Evolutionary conservation across 1,284 basidiomycete genomes (phyloP).

Genomic region (Cerrena zonata): DNA sequence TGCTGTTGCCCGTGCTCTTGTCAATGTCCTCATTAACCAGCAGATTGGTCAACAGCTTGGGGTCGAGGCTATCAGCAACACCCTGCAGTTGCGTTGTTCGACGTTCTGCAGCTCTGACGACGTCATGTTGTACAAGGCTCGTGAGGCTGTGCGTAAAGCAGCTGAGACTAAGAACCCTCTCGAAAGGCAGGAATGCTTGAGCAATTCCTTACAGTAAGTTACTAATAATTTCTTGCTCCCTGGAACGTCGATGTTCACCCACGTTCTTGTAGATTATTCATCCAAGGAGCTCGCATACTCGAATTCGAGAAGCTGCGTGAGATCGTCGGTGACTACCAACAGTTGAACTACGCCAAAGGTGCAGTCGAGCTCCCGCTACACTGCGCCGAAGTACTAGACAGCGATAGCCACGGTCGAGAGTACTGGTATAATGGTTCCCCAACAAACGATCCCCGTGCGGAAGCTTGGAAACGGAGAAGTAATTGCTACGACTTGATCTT

Average conservation of each 20-base stretch:
- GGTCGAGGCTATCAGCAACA: slow-evolving; percentile 94
- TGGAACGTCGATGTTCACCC: slow-evolving; percentile 1
- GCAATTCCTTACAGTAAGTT: slow-evolving; percentile 77
- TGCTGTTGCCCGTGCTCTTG: slow-evolving; percentile 78
- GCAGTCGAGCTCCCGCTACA: slow-evolving; percentile 82
- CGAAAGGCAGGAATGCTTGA: slow-evolving; percentile 72
- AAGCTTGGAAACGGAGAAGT: slow-evolving; percentile 56
- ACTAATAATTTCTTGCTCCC: neutral
- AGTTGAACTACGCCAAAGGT: slow-evolving; percentile 78
- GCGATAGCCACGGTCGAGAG: slow-evolving; percentile 70
- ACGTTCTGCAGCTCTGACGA: slow-evolving; percentile 98
- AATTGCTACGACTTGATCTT: slow-evolving; percentile 81
- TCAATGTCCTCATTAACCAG: slow-evolving; percentile 93
- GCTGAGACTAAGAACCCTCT: slow-evolving; percentile 70
- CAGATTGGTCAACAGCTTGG: slow-evolving; percentile 95
- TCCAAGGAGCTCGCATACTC: slow-evolving; percentile 79
- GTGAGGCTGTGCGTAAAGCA: slow-evolving; percentile 88
- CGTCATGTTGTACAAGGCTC: slow-evolving; percentile 96
- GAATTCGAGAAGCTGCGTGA: slow-evolving; percentile 82
- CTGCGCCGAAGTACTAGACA: slow-evolving; percentile 79
- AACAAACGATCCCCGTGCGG: slow-evolving; percentile 55
- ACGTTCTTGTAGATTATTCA: slow-evolving; percentile 61
- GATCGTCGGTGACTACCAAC: slow-evolving; percentile 81
- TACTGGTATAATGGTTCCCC: slow-evolving; percentile 70
- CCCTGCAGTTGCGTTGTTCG: slow-evolving; percentile 89